phyloP scores from a whole-genome alignment of 129 eudicot species.

The Gnaphalium uliginosum region DNA sequence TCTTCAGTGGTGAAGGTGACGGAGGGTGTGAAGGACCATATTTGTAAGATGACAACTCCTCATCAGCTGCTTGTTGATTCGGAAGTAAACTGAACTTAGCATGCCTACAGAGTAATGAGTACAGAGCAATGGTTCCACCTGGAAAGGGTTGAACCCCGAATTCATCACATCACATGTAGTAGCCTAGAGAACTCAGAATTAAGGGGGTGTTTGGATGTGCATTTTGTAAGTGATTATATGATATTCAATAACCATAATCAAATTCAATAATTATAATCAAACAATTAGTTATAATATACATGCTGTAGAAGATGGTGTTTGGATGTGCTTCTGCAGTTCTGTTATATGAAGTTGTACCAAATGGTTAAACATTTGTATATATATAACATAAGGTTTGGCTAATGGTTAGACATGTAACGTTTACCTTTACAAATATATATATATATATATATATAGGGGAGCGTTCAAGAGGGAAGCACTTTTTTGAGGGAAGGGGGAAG shows the following conservation, averaged over 20 bases:
- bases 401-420: not conserved
- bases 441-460: too few species aligned
- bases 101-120: slow-evolving; percentile 90
- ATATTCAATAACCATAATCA: not conserved
- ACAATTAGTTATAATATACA: not conserved
- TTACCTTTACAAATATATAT: too few species aligned
- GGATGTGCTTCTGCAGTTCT: not conserved
- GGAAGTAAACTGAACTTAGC: slow-evolving; percentile 91
- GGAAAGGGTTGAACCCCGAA: slow-evolving; percentile 16
- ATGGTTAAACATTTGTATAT: too few species aligned
- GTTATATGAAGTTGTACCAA: too few species aligned
- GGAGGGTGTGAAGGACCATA: slow-evolving; percentile 52
- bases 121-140: slow-evolving; percentile 95
- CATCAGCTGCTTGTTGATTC: slow-evolving; percentile 96
- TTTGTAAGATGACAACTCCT: slow-evolving; percentile 78
- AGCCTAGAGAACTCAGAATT: not conserved
- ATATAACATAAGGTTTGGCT: not conserved
- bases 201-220: not conserved
- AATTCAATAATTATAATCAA: not conserved
- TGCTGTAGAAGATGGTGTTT: not conserved
- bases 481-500: too few species aligned
- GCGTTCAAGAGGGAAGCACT: too few species aligned
- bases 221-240: not conserved
- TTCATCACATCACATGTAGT: slow-evolving; percentile 17
- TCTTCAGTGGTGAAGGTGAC: slow-evolving; percentile 52